A percentile compares a stretch with the other conserved stretches of the same genome.
These are phyloP conservation scores for Pichia gijzeniarum DNA, from an alignment of 805 yeast species.

Conservation along the genomic window DNA sequence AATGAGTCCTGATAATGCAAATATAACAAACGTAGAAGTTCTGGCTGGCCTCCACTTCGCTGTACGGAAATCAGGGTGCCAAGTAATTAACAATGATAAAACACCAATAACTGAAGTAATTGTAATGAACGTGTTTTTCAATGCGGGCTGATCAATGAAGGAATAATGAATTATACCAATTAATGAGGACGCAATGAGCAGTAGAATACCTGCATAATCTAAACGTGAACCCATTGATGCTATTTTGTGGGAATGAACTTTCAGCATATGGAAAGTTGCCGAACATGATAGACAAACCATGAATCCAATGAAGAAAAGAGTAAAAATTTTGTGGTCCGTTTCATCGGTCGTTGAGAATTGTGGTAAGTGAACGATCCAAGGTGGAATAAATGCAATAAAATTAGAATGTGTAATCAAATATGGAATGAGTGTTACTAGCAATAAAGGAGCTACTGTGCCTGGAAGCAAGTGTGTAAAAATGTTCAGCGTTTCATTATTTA, in stretches of 20 bases:
- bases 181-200: conserved; percentile 43
- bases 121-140: conserved; percentile 33
- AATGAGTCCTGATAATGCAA: conserved; percentile 71
- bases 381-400: conserved; percentile 21
- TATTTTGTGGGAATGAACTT: conserved; percentile 41
- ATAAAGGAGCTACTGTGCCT: conserved; percentile 28
- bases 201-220: conserved; percentile 51
- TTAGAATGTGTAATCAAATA: conserved; percentile 15
- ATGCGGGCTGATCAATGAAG: conserved; percentile 37
- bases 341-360: conserved; percentile 21
- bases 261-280: conserved; percentile 44
- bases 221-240: conserved; percentile 42
- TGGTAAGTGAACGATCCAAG: conserved; percentile 23
- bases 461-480: conserved; percentile 48
- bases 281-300: conserved; percentile 41
- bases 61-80: conserved; percentile 60
- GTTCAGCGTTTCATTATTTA: conserved; percentile 50
- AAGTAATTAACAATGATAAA: conserved; percentile 55
- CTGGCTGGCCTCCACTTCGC: conserved; percentile 70
- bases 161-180: conserved; percentile 34
- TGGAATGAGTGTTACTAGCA: conserved; percentile 19
- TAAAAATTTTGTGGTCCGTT: conserved; percentile 36
- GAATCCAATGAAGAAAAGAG: conserved; percentile 41
- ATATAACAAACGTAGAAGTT: conserved; percentile 69
- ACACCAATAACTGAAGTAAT: conserved; percentile 51